Percentiles rank a stretch among this genome's conserved stretches.
These are phyloP conservation scores for Iberis amara DNA, from an alignment of 441 rosid genomes.

Conservation along the genomic window DNA sequence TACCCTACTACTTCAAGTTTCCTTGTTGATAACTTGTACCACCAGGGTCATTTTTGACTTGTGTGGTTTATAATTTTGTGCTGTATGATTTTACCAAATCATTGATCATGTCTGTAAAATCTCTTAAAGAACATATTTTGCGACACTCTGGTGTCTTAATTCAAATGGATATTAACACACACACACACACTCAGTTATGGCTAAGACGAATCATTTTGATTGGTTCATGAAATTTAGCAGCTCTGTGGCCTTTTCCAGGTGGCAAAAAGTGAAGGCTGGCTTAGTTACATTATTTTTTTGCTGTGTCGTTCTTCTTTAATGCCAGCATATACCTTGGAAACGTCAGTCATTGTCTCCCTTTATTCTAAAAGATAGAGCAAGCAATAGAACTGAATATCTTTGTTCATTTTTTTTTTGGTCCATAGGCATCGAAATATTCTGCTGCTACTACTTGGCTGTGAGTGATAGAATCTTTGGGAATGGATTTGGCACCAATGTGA, in stretches of 20 bases:
- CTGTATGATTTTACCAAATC: slow-evolving; percentile 8
- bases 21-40: slow-evolving; percentile 8
- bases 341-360: neutral
- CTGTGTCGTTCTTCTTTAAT: slow-evolving; percentile 8
- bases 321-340: slow-evolving; percentile 21
- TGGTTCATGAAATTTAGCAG: slow-evolving; percentile 4
- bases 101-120: slow-evolving; percentile 1
- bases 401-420: slow-evolving; percentile 1
- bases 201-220: slow-evolving; percentile 18
- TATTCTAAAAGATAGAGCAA: slow-evolving; percentile 20
- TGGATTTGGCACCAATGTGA: neutral
- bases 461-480: slow-evolving; percentile 16
- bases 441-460: slow-evolving; percentile 23
- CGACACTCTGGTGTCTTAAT: neutral
- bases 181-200: slow-evolving; percentile 13
- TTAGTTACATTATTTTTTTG: slow-evolving; percentile 7
- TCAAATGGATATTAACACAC: slow-evolving; percentile 5
- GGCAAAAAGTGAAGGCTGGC: slow-evolving; percentile 21
- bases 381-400: neutral
- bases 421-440: slow-evolving; percentile 21
- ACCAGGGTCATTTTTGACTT: slow-evolving; percentile 1
- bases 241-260: slow-evolving; percentile 23
- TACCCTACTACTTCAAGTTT: slow-evolving; percentile 3
- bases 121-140: slow-evolving; percentile 1
- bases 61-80: neutral